Base-by-base conservation (phyloP, 2,329 filamentous ascomycete species). In the Stromatinia cepivora region DNA sequence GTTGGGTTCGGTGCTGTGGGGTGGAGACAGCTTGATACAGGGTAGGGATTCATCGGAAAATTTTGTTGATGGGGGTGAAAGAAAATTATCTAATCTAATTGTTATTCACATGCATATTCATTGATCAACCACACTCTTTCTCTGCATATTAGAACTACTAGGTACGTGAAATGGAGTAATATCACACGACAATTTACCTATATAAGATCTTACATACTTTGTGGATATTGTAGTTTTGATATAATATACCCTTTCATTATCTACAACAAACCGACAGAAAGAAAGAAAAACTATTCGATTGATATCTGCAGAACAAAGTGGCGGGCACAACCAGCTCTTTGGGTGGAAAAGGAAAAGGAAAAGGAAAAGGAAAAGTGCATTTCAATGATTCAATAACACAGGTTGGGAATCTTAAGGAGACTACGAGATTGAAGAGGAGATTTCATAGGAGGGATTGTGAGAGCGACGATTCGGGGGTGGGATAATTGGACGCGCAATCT, bases 301-400 rank as follows among this genome's bases (percentile, higher is more conserved):
- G 39, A 42, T 42, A 42, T 28, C 42, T n/a, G 28, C 54, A n/a
- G 8, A 25, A 54, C 31, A 67, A 53, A 31, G 56, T 67, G 66
- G 66, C 57, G 56, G 56, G n/a, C 56, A 17, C 17, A n/a, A n/a
- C 20, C 10, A 34, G 11, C 22, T 25, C 34, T 11, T 62, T 36
- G 15, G 53, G 57, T 36, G 22, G 53, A 48, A 25, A 17, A 34
- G 28, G 46, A 39, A 62, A 25, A 45, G 20, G 46, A 39, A 62
- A 25, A 45, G 22, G 53, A 48, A 25, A 17, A 34, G 28, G 46
- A 39, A 62, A 25, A 45, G 20, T 15, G 48, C 7, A 3, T 34
- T 15, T 45, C 34, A 45, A 67, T 62, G 66, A 62, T 53, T 42
- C 56, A 62, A 61, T 67, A 67, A 67, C 65, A 61, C 34, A 53